Evolutionary conservation across 1,284 basidiomycete species (phyloP).

Genomic region (Volvariella volvacea): DNA sequence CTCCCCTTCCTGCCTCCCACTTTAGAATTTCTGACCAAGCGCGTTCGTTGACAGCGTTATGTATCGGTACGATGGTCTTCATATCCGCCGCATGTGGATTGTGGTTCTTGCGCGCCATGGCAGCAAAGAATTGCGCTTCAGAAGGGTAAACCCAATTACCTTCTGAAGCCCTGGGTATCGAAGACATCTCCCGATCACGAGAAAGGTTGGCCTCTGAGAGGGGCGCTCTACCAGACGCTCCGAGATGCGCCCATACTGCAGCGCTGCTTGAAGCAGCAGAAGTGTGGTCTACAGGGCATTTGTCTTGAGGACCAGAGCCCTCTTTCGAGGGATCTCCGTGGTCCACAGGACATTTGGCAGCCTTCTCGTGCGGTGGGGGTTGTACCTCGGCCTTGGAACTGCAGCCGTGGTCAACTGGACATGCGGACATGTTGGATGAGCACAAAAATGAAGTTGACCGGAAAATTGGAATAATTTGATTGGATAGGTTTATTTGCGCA

Average conservation of each 20-base stretch:
- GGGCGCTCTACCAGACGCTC: conserved; percentile 27
- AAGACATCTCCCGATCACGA: conserved; percentile 74
- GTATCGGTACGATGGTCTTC: conserved; percentile 95
- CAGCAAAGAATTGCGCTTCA: conserved; percentile 92
- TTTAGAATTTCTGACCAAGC: conserved; percentile 88
- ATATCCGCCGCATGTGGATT: conserved; percentile 81
- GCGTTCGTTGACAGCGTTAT: conserved; percentile 98
- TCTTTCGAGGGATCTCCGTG: conserved; percentile 21
- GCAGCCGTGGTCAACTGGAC: conserved; percentile 15
- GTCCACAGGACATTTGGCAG: conserved; percentile 58
- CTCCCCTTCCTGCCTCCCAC: conserved; percentile 84
- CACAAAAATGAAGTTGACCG: no score
- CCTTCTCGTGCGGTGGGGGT: neutral
- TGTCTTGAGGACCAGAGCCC: conserved; percentile 17
- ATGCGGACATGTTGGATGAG: conserved; percentile 8
- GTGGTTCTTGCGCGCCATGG: conserved; percentile 93
- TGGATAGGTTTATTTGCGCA: no score
- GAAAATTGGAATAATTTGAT: neutral
- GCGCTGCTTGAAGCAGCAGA: conserved; percentile 13
- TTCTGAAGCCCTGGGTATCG: conserved; percentile 73
- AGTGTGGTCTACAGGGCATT: conserved; percentile 53
- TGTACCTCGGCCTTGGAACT: no score
- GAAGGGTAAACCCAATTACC: conserved; percentile 98
- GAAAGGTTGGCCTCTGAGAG: conserved; percentile 34
- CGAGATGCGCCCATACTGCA: conserved; percentile 47